Base-by-base conservation (phyloP, 495 filamentous ascomycete genomes). In the Xylaria nigripes region DNA sequence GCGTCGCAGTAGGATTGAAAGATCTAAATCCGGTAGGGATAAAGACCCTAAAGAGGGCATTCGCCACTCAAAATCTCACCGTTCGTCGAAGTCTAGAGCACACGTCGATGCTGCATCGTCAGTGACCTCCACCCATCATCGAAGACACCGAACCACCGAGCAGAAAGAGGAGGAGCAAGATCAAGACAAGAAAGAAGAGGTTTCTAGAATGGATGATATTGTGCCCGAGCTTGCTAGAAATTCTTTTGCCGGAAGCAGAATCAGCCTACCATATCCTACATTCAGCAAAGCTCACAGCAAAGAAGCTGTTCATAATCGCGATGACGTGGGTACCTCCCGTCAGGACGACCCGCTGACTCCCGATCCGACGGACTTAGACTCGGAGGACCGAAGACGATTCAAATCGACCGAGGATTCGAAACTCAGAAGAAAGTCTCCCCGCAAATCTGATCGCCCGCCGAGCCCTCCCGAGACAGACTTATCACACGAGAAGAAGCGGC, bases 231-330 rank as follows among this genome's bases (percentile, higher is more conserved):
- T 80, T 13, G 43, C 67, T 19, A 66, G 73, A 48, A 61, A 67
- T 4, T 69, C 63, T 34, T 48, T 69, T 21, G 57, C 63, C 45
- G 55, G 70, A 29, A 68, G 65, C 46, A 70, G 77, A 50, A 75
- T 80, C 56, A 89, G 79, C 72, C 67, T 87, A 21, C 84, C 89
- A 12, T 96, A 96, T 65, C 90, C 91, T 4, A 77, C 73, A 16
- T 93, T 95, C 72, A 91, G 86, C 63, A 95, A 95, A 67, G 84
- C 85, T 32, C 86, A 94, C 65, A 93, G 88, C 78, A 92, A 89
- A 66, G 89, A 94, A 65, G 77, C 81, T 45, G 75, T 94, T 34
- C 72, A 76, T 45, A 82, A 78, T 65, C 76, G 77, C 59, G 82
- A 84, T 51, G 79, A 83, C 57, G 49, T 81, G 49, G 68, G 62